phyloP scores from a whole-genome alignment of 495 filamentous ascomycete genomes.

The Polyplosphaeria fusca region DNA sequence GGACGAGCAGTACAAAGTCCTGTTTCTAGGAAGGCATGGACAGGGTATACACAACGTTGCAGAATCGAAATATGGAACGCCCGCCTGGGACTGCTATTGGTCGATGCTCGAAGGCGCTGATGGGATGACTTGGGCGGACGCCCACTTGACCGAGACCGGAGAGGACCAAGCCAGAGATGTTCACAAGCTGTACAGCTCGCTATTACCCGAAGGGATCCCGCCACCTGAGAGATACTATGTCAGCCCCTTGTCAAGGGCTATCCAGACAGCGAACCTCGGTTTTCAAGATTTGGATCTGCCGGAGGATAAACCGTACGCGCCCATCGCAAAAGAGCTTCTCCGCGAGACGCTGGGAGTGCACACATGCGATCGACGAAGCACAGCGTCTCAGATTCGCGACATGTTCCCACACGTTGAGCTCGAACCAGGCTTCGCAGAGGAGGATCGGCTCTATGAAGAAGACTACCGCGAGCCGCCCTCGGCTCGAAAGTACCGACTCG shows the following conservation, averaged over 20 bases:
- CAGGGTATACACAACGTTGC: slow-evolving; percentile 44
- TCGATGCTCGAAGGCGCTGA: slow-evolving; percentile 40
- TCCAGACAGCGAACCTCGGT: slow-evolving; percentile 38
- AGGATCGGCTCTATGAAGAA: slow-evolving; percentile 37
- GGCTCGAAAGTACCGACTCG: slow-evolving; percentile 56
- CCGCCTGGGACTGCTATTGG: slow-evolving; percentile 42
- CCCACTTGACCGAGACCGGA: slow-evolving; percentile 35
- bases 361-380: slow-evolving; percentile 72
- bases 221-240: slow-evolving; percentile 36
- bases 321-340: slow-evolving; percentile 45
- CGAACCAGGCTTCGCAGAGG: slow-evolving; percentile 57
- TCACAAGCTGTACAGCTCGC: slow-evolving; percentile 22
- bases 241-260: slow-evolving; percentile 36
- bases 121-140: slow-evolving; percentile 36
- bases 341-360: slow-evolving; percentile 72
- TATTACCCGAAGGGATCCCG: slow-evolving; percentile 34
- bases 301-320: slow-evolving; percentile 22
- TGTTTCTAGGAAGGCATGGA: slow-evolving; percentile 42
- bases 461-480: slow-evolving; percentile 39
- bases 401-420: slow-evolving; percentile 54
- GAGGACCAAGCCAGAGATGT: slow-evolving; percentile 35
- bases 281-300: slow-evolving; percentile 29
- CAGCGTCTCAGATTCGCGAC: slow-evolving; percentile 53
- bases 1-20: slow-evolving; percentile 33
- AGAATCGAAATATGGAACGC: slow-evolving; percentile 40